Evolutionary conservation across 1,284 basidiomycete species (phyloP).

Genomic region (Omphalotus olearius): DNA sequence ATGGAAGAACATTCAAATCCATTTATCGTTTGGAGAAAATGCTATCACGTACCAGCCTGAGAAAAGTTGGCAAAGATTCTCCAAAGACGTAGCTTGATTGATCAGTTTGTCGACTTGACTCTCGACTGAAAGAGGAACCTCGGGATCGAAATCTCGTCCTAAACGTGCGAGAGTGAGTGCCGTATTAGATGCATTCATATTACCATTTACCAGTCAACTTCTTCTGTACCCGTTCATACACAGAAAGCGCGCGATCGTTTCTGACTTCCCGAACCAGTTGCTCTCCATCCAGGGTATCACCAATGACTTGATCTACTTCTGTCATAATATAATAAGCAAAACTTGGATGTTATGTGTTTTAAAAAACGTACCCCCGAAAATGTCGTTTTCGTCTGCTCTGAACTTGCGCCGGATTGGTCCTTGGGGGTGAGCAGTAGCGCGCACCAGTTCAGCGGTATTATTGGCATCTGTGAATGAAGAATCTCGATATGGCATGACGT

Average conservation of each 20-base stretch:
- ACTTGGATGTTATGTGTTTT: slow-evolving; percentile 3
- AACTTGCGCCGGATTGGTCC: slow-evolving; percentile 63
- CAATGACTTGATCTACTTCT: slow-evolving; percentile 39
- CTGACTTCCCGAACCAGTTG: slow-evolving; percentile 66
- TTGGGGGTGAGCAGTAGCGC: slow-evolving; percentile 69
- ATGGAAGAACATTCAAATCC: background rate
- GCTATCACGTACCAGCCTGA: slow-evolving; percentile 75
- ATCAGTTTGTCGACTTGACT: slow-evolving; percentile 90
- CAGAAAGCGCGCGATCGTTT: slow-evolving; percentile 85
- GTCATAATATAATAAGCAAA: slow-evolving; percentile 7
- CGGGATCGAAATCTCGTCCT: slow-evolving; percentile 91
- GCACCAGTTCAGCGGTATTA: slow-evolving; percentile 58
- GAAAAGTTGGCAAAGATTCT: slow-evolving; percentile 95
- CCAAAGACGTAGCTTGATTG: slow-evolving; percentile 84
- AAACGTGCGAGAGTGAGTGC: slow-evolving; percentile 3
- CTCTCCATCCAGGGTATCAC: slow-evolving; percentile 40
- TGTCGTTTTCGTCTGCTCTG: slow-evolving; percentile 79
- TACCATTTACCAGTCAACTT: slow-evolving; percentile 74
- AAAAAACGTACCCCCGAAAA: slow-evolving; percentile 60
- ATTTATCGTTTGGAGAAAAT: background rate
- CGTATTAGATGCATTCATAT: slow-evolving; percentile 4
- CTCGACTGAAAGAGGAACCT: slow-evolving; percentile 65
- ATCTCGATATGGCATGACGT: background rate
- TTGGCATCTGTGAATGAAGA: slow-evolving; percentile 36
- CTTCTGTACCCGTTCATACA: slow-evolving; percentile 90